These are phyloP conservation scores for Lentinula raphanica DNA, from an alignment of 768 basidiomycete genomes.

Conservation along the genomic window DNA sequence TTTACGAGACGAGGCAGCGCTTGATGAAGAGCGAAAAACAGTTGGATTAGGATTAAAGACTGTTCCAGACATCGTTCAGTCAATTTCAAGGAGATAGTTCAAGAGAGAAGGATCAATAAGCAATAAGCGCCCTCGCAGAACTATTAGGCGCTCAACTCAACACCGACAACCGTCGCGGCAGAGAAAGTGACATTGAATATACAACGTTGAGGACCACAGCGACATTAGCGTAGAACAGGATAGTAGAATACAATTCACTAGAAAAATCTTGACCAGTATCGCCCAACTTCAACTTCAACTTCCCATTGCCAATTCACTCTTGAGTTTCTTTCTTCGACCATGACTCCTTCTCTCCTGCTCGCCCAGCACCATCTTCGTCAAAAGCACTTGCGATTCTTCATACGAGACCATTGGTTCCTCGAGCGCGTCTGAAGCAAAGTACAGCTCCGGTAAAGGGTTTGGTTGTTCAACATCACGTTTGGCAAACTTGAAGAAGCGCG, in stretches of 20 bases:
- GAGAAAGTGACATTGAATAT: neutral
- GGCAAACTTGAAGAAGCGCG: slow-evolving; percentile 4
- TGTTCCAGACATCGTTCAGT: slow-evolving; percentile 42
- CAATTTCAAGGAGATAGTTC: no score
- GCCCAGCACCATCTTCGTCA: neutral
- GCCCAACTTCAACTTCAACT: neutral
- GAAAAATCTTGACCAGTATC: no score
- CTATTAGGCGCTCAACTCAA: neutral
- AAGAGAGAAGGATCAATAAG: neutral
- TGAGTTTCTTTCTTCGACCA: neutral
- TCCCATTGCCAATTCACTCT: neutral
- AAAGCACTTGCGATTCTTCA: slow-evolving; percentile 7
- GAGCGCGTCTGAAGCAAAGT: slow-evolving; percentile 6
- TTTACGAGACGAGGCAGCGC: slow-evolving; percentile 33
- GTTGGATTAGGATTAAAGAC: slow-evolving; percentile 90
- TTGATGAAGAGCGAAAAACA: slow-evolving; percentile 58
- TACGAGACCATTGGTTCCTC: slow-evolving; percentile 4
- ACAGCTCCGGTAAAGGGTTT: neutral
- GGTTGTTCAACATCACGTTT: neutral
- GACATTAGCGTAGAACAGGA: neutral
- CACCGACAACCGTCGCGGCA: no score
- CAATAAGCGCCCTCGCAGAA: neutral
- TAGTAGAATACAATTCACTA: neutral
- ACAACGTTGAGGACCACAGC: neutral
- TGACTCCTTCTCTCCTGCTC: neutral